Evolutionary conservation across 192 early-diverging fungal genomes (phyloP).

Genomic region (Bifiguratus adelaidae): DNA sequence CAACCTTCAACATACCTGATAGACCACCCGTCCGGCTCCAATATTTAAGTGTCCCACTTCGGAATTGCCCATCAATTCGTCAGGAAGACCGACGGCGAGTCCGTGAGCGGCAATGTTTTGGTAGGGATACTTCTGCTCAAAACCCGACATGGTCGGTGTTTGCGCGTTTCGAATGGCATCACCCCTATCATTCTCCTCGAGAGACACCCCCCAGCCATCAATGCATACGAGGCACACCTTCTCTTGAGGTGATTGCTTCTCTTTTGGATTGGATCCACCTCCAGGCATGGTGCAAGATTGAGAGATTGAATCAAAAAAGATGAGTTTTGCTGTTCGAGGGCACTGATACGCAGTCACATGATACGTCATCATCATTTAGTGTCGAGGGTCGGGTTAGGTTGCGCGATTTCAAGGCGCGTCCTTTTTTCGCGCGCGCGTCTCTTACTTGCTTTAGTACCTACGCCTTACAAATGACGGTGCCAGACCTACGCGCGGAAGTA

Average conservation of each 20-base stretch:
- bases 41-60: conserved; percentile 99
- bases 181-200: conserved; percentile 53
- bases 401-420: no score
- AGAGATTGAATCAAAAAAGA: conserved; percentile 7
- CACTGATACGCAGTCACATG: no score
- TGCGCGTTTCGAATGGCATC: conserved; percentile 90
- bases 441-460: no score
- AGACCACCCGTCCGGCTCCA: conserved; percentile 97
- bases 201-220: conserved; percentile 96
- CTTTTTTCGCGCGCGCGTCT: no score
- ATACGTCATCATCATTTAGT: no score
- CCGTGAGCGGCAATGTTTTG: conserved; percentile 88
- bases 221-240: conserved; percentile 88
- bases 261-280: conserved; percentile 18
- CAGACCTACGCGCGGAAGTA: no score
- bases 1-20: conserved; percentile 54
- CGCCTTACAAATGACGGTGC: no score
- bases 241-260: conserved; percentile 24
- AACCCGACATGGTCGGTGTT: conserved; percentile 85
- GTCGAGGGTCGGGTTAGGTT: no score
- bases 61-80: conserved; percentile 99
- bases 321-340: no score
- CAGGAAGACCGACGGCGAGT: conserved; percentile 88
- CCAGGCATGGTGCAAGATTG: conserved; percentile 16
- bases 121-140: conserved; percentile 66